Conservation (phyloP, 805 yeast species). For the Saccharomycopsis amapae region DNA sequence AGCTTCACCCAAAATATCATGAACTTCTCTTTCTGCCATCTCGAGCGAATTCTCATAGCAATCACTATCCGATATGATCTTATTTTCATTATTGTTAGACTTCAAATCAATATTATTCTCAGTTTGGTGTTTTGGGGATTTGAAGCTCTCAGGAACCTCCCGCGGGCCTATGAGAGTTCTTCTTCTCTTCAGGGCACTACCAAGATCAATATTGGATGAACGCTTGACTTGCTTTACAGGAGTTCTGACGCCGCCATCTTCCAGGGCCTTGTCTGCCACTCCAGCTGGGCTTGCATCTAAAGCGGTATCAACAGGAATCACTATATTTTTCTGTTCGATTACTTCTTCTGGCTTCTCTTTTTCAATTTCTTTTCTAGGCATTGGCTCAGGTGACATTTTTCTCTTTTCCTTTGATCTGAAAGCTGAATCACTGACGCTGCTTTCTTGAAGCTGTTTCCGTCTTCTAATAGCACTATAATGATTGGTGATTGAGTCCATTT, state of each 20-base stretch:
- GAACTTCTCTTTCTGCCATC: not conserved
- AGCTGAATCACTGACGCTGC: not conserved
- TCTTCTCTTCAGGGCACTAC: constrained; percentile 28
- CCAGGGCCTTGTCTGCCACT: no score
- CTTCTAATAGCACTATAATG: constrained; percentile 32
- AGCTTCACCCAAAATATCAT: constrained; percentile 1
- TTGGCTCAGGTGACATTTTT: not conserved
- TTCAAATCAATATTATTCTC: not conserved
- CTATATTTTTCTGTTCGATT: no score
- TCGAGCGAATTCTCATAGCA: not conserved
- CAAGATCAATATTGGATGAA: constrained; percentile 10
- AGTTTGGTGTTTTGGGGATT: constrained; percentile 1
- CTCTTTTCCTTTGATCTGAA: constrained; percentile 2
- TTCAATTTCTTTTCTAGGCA: constrained; percentile 9
- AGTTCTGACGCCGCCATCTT: no score
- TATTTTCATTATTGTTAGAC: not conserved
- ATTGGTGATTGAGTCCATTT: constrained; percentile 35
- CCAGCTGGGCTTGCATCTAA: no score
- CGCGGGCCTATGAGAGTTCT: constrained; percentile 39
- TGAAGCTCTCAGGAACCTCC: constrained; percentile 28
- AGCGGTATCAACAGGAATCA: no score
- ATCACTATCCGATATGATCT: not conserved
- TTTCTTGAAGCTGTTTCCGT: constrained; percentile 11
- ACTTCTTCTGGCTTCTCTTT: not conserved
- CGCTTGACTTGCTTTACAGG: constrained; percentile 10